A percentile compares a stretch with the other conserved stretches of the same genome.
Evolutionary conservation across 176 grass and related monocot species (phyloP).

Genomic region (Saccharum spontaneum): DNA sequence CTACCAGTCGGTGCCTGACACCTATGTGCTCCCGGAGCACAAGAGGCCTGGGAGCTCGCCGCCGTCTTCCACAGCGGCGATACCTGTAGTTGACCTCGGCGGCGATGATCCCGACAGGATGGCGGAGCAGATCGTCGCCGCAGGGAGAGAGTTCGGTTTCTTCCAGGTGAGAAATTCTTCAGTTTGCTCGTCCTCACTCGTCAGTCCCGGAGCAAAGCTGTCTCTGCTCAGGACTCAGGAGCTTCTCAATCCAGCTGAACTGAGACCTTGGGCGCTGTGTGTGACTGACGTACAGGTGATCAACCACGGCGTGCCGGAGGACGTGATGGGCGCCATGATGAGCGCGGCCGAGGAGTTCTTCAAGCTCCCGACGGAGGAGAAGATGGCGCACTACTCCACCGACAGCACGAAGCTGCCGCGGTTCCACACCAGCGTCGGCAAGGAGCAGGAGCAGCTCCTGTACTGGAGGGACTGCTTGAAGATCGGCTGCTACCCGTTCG

Average conservation of each 20-base stretch:
- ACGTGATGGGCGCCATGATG: slow-evolving; percentile 23
- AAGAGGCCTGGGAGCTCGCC: background rate
- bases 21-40: slow-evolving; percentile 19
- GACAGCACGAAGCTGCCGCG: slow-evolving; percentile 26
- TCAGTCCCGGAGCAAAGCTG: background rate
- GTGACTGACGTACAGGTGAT: background rate
- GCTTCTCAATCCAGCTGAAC: no score
- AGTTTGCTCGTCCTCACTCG: background rate
- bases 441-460: background rate
- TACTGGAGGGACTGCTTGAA: slow-evolving; percentile 42
- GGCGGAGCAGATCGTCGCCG: slow-evolving; percentile 28
- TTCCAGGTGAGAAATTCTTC: slow-evolving; percentile 20
- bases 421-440: slow-evolving; percentile 19
- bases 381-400: slow-evolving; percentile 36
- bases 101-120: background rate
- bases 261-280: no score
- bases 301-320: slow-evolving; percentile 41
- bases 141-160: slow-evolving; percentile 26
- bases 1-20: slow-evolving; percentile 7
- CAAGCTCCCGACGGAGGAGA: slow-evolving; percentile 4
- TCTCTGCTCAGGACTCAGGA: no score
- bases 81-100: slow-evolving; percentile 25
- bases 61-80: background rate
- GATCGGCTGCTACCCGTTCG: background rate
- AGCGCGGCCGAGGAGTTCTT: slow-evolving; percentile 31